Conservation (phyloP, 306 rosid genomes). For the Abrus precatorius region DNA sequence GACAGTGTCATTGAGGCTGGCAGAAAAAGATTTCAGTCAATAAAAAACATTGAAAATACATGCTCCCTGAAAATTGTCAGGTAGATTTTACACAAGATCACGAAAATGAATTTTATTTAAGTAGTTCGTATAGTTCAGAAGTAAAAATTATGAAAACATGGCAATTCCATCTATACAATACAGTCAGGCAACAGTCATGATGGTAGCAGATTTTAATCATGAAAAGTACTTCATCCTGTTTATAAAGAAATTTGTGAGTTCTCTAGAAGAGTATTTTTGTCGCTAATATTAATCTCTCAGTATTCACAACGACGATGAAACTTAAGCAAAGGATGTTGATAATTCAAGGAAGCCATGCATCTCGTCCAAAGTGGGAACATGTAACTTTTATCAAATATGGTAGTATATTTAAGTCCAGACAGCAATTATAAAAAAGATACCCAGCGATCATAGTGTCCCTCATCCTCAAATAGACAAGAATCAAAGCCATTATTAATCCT, state of each 20-base stretch:
- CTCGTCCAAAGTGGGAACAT: constrained; percentile 4
- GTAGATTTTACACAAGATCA: constrained; percentile 27
- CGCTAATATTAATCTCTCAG: constrained; percentile 13
- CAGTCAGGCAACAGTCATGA: constrained; percentile 10
- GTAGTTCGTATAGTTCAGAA: not conserved
- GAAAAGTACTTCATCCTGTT: constrained; percentile 13
- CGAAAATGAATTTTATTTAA: constrained; percentile 30
- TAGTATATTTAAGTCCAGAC: not conserved
- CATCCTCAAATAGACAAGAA: constrained; percentile 30
- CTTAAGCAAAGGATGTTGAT: not conserved
- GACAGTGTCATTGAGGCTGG: constrained; percentile 15
- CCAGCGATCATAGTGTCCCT: constrained; percentile 15
- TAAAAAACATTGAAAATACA: constrained; percentile 4
- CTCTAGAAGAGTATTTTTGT: not conserved
- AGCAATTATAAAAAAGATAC: not conserved
- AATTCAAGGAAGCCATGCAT: constrained; percentile 35
- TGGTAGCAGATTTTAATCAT: constrained; percentile 17
- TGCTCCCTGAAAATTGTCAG: not conserved
- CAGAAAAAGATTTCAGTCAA: not conserved
- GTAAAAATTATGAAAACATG: constrained; percentile 12
- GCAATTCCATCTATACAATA: constrained; percentile 25
- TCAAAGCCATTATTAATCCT: constrained; percentile 5
- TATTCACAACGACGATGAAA: not conserved
- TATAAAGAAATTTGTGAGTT: not conserved
- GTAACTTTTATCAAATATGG: constrained; percentile 19